Evolutionary conservation across 2,329 filamentous ascomycete species (phyloP).

Genomic region (Sporothrix variecibatus): DNA sequence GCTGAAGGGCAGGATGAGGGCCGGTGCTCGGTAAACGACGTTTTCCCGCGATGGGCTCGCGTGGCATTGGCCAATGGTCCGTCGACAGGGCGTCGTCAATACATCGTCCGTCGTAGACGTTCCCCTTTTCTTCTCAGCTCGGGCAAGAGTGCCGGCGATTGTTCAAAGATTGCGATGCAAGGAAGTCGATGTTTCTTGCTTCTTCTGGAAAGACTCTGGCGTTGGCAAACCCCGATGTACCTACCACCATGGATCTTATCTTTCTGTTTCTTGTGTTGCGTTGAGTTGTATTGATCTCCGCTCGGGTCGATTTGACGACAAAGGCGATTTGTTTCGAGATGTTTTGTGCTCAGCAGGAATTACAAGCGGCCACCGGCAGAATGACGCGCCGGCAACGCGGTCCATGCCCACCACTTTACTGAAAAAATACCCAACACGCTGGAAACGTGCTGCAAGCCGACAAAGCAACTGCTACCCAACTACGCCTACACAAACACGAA

Average conservation of each 20-base stretch:
- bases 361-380: not conserved
- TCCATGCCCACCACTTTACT: not conserved
- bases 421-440: not conserved
- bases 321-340: not conserved
- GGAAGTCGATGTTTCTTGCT: not conserved
- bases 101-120: not conserved
- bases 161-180: not conserved
- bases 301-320: not conserved
- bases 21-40: not conserved
- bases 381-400: not conserved
- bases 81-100: not conserved
- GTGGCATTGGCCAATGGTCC: not conserved
- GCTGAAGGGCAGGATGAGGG: not conserved
- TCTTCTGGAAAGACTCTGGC: not conserved
- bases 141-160: constrained; percentile 1
- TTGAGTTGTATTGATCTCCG: not conserved
- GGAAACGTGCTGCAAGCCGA: not conserved
- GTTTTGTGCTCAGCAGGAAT: not conserved
- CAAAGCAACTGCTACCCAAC: not conserved
- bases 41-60: not conserved
- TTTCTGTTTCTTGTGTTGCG: not conserved
- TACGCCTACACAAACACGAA: not conserved
- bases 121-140: not conserved
- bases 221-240: not conserved
- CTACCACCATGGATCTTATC: too few species aligned